Evolutionary conservation across 495 filamentous ascomycete species (phyloP), one percentile per base, ranked within the genome.

Genomic region (Talaromyces ruber): DNA sequence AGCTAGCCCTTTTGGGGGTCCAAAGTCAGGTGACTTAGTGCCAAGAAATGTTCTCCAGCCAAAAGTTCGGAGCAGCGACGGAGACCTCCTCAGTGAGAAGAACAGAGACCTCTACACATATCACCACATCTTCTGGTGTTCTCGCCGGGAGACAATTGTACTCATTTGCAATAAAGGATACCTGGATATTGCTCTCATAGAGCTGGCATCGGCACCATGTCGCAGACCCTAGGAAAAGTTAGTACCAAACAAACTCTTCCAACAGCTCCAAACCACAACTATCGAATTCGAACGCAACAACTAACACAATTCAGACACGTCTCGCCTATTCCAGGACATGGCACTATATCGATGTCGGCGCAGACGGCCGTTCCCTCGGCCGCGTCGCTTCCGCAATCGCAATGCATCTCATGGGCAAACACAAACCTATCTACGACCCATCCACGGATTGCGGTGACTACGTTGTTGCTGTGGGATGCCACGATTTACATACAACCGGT

Each of bases 381-480:
- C 92, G 94, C 16, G 82, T 99, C 30, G 94, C 94, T 58, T 90
- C 90, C 53, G 87, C 87, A 61, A 98, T 99, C 74, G 93, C 94
- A 66, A 82, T 88, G 63, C 81, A 89, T 62, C 86, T 99, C 25
- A 98, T 98, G 94, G 94, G 94, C 75, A 99, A 99, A 82, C 88
- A 98, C 82, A 99, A 99, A 76, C 94, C 94, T 14, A 98, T 96
- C 78, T 98, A 86, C 77, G 90, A 98, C 74, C 95, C 91, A 21
- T 84, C 88, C 63, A 96, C 94, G 60, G 94, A 98, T 82, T 98
- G 95, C 82, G 94, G 94, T 62, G 94, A 98, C 85, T 98, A 98
- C 74, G 93, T 98, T 5, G 94, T 98, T 0, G 93, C 93, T 6
- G 88, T 88, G 30, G 86, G 89, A 68, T 98, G 94, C 81, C 83